Evolutionary conservation across 1,284 basidiomycete genomes (phyloP).

Genomic region (Volvariella surrecta): DNA sequence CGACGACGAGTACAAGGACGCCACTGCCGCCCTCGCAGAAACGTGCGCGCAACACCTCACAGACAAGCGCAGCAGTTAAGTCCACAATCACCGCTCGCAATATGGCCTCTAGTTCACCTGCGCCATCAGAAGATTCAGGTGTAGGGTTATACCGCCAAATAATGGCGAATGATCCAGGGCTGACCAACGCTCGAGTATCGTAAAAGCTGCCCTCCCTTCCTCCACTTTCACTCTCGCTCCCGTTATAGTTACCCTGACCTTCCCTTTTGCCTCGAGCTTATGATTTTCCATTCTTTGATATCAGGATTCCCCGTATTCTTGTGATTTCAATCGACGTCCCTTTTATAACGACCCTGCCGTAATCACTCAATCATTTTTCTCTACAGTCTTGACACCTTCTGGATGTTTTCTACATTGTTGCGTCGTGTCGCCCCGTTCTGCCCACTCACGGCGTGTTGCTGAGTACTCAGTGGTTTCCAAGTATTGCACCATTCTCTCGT

Average conservation of each 20-base stretch:
- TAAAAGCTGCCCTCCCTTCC: too few species aligned
- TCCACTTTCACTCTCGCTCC: too few species aligned
- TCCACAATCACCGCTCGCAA: conserved; percentile 24
- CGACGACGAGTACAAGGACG: conserved; percentile 32
- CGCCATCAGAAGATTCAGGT: conserved; percentile 77
- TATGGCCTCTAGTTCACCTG: conserved; percentile 43
- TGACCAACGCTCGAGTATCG: conserved; percentile 34
- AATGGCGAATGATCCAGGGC: conserved; percentile 61
- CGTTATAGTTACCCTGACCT: too few species aligned
- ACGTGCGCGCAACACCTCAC: conserved; percentile 62
- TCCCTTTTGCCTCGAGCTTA: too few species aligned
- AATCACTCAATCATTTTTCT: too few species aligned
- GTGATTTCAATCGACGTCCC: too few species aligned
- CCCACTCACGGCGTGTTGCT: background rate
- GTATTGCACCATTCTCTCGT: background rate
- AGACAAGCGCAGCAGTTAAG: conserved; percentile 47
- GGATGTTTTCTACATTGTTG: too few species aligned
- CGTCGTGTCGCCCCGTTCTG: background rate
- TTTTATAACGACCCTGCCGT: too few species aligned
- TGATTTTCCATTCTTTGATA: too few species aligned
- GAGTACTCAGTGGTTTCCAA: background rate
- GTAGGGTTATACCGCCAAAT: conserved; percentile 75
- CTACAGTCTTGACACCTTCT: too few species aligned
- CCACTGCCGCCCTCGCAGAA: conserved; percentile 31
- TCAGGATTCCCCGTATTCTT: too few species aligned